phyloP scores from a whole-genome alignment of 305 asterid genomes.

The Plantago lanceolata region DNA sequence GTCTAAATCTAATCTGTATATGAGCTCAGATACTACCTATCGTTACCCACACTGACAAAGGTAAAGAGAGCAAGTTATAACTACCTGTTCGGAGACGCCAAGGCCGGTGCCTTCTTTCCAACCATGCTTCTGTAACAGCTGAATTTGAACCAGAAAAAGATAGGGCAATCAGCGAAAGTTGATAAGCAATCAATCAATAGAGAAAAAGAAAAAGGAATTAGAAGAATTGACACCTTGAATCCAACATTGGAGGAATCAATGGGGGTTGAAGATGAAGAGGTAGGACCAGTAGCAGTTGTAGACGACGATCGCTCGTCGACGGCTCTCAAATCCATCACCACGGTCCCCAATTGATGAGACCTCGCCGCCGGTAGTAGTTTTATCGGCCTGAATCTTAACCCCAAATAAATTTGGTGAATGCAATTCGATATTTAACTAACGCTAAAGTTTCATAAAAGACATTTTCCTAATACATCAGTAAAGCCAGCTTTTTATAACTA shows the following conservation, averaged over 20 bases:
- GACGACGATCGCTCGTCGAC: conserved; percentile 30
- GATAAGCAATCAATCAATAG: neutral
- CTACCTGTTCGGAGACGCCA: conserved; percentile 78
- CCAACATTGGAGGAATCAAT: conserved; percentile 81
- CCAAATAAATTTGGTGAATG: too few relatives aligned
- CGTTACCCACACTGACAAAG: too few relatives aligned
- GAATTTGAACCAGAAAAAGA: conserved; percentile 18
- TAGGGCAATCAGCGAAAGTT: neutral
- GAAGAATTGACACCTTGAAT: conserved; percentile 45
- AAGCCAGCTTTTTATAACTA: too few relatives aligned
- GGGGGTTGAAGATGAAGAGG: conserved; percentile 50
- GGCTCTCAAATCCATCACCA: conserved; percentile 23
- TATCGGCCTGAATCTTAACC: too few relatives aligned
- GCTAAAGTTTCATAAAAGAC: too few relatives aligned
- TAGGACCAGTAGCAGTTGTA: conserved; percentile 21
- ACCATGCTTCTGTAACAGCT: conserved; percentile 92
- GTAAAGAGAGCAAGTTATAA: too few relatives aligned
- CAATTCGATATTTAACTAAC: too few relatives aligned
- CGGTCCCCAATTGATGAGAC: neutral
- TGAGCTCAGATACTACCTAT: too few relatives aligned
- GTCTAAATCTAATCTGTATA: too few relatives aligned
- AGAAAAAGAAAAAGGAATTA: neutral
- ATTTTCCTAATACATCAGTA: too few relatives aligned
- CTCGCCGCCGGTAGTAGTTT: too few relatives aligned
- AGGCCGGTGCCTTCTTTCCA: conserved; percentile 98